phyloP scores from a whole-genome alignment of 2,329 filamentous ascomycete genomes.

The Chaetomiaceae sp. region DNA sequence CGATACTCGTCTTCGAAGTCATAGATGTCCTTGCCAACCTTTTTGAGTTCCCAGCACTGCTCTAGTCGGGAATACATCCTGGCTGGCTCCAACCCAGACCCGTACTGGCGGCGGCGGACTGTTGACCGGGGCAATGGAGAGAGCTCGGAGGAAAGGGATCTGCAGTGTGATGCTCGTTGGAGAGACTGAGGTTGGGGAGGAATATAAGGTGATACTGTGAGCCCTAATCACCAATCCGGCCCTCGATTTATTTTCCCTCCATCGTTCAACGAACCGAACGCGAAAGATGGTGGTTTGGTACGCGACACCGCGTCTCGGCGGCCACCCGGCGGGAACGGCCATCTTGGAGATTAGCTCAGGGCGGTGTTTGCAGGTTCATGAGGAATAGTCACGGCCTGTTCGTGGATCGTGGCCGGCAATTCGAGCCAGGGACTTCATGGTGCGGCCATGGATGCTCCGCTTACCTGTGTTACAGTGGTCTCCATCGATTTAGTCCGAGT shows the following conservation, averaged over 20 bases:
- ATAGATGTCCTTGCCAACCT: background rate
- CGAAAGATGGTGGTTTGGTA: background rate
- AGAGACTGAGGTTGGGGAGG: background rate
- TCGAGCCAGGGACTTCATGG: background rate
- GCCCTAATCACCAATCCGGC: background rate
- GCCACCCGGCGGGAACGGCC: background rate
- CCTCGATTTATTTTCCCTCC: background rate
- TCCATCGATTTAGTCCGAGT: too few relatives aligned
- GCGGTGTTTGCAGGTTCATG: background rate
- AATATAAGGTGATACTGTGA: background rate
- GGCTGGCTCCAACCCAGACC: background rate
- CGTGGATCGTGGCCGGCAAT: background rate
- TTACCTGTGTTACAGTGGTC: too few relatives aligned
- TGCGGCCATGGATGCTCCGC: background rate
- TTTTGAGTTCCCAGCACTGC: constrained; percentile 1
- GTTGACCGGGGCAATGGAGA: background rate
- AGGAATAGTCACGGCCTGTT: background rate
- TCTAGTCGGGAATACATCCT: constrained; percentile 4
- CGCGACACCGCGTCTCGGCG: background rate
- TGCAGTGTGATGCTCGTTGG: background rate
- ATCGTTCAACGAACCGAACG: background rate
- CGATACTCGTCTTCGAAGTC: background rate
- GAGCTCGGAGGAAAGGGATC: too few relatives aligned
- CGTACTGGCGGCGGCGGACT: background rate
- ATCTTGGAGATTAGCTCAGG: background rate